Base-by-base conservation (phyloP, 805 yeast species). In the Yamadazyma endophytica region DNA sequence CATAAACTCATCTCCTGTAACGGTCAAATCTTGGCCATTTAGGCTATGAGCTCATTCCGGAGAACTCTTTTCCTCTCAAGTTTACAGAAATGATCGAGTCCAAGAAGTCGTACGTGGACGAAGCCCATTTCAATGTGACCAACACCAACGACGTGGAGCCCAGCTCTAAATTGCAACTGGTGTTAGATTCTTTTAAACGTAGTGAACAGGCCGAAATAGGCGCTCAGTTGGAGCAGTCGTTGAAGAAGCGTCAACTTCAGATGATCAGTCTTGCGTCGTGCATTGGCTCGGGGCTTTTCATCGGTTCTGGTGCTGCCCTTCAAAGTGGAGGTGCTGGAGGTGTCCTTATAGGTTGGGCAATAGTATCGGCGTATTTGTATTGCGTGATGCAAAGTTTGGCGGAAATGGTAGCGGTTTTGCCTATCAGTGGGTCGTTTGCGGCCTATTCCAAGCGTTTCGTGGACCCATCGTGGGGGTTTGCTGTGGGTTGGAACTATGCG, bases 401-500 rank as follows among this genome's bases (percentile, higher is more conserved):
- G 6, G 70, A 64, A 38, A 42, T 64, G 34, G 56, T 58, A n/a
- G 51, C 67, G 8, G 46, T 54, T 9, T 57, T 54, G 33, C 67
- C 69, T 3, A 63, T 64, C 13, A 48, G 58, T 6, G 70, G 70
- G 8, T 57, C 68, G 2, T 64, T 64, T 43, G 64, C 68, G 8
- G 56, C 64, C 3, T 62, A 61, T 33, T 61, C 68, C 21, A 56
- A 59, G 1, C 44, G 66, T 13, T 64, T 64, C 33, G 55, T 64
- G n/a, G 69, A 63, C 40, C 64, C 65, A 1, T 59, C 67, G 13
- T 61, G 64, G 55, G 70, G 70, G 5, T 64, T 63, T 39, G 70
- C 70, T n/a, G 59, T 56, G 33, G 70, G 68, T 12, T 62, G 65
- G 64, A 64, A 64, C 49, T 64, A 64, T 39, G 66, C 69, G 16